Evolutionary conservation across 352 stramenopile species (phyloP), one percentile per base, ranked within the genome.

Genomic region (Globisporangium recalcitrans): DNA sequence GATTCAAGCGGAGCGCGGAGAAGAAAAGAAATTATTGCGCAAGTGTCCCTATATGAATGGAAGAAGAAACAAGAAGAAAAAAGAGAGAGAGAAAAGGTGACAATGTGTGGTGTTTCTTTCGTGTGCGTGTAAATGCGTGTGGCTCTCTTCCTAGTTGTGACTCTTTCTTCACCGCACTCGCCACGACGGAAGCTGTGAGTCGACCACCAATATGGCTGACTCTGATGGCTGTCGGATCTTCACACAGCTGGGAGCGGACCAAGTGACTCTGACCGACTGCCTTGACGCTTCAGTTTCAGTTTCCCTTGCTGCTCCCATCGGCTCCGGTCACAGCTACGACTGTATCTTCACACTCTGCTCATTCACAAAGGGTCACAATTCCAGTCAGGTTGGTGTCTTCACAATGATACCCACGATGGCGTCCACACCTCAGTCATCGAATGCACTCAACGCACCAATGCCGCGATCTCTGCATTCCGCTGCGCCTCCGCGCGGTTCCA

Each of bases 401-500:
- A 36, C 32, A 36, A 36, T 36, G 32, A 1, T 10, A 36, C 34
- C 16, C 47, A 53, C 40, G 6, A 47, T 46, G 19, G 4, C 38
- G 13, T 34, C 31, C 5, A 48, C 1, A 22, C 19, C 19, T 22
- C 14, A 24, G 16, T 48, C 42, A 10, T 14, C 24, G 19, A 56
- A 27, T 16, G 16, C 4, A 19, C 38, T 57, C n/a, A 7, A 69
- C 69, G 49, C 31, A 79, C 72, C 70, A 83, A 21, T 34, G 74
- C 63, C 13, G 70, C 68, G 16, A 83, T 62, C 36, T 83, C 68
- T 6, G 52, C 63, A 21, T 72, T 68, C 26, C 76, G 76, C 60
- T 79, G 74, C 16, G 60, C 58, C 32, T 87, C 73, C 6, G 74
- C 69, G 31, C 63, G 58, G 56, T 93, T 67, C 81, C 81, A 93